Conservation (phyloP, 1,139 yeast genomes). For the Yamadazyma jaroonii region DNA sequence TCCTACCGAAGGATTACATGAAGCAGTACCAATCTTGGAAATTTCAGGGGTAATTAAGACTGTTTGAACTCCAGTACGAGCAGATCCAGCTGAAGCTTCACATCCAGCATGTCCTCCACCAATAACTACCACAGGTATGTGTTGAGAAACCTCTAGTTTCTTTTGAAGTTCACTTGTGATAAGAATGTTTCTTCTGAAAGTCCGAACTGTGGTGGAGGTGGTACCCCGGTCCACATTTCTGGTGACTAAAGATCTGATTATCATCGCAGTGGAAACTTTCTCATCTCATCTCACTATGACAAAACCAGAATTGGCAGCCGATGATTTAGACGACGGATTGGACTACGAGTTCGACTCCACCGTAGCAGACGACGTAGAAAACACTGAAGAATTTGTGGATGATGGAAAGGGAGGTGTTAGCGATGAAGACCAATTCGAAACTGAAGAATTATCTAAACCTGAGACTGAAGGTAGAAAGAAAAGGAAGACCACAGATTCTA, state of each 20-base stretch:
- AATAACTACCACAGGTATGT: constrained; percentile 74
- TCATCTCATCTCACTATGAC: constrained; percentile 10
- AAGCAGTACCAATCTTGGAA: constrained; percentile 84
- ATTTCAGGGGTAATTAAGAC: constrained; percentile 74
- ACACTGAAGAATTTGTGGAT: constrained; percentile 9
- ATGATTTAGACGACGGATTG: constrained; percentile 69
- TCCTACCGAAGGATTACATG: constrained; percentile 97
- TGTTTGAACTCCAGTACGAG: constrained; percentile 75
- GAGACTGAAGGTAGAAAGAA: constrained; percentile 16
- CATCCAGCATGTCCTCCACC: constrained; percentile 99
- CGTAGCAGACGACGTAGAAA: background rate
- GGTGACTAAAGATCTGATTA: too few relatives aligned
- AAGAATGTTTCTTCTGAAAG: too few relatives aligned
- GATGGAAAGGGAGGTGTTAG: background rate
- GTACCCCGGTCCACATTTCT: too few relatives aligned
- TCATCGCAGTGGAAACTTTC: too few relatives aligned
- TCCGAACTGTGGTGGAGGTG: too few relatives aligned
- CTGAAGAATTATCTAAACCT: constrained; percentile 7
- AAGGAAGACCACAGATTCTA: constrained; percentile 30
- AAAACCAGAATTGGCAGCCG: constrained; percentile 22
- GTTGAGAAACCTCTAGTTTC: constrained; percentile 28
- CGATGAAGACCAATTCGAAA: constrained; percentile 6
- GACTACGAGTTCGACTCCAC: constrained; percentile 47
- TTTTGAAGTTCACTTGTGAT: constrained; percentile 39
- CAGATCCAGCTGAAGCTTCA: constrained; percentile 94